Percentiles rank a stretch among this genome's conserved stretches.
These are phyloP conservation scores for Penicillium egyptiacum DNA, from an alignment of 495 filamentous ascomycete genomes.

Conservation along the genomic window DNA sequence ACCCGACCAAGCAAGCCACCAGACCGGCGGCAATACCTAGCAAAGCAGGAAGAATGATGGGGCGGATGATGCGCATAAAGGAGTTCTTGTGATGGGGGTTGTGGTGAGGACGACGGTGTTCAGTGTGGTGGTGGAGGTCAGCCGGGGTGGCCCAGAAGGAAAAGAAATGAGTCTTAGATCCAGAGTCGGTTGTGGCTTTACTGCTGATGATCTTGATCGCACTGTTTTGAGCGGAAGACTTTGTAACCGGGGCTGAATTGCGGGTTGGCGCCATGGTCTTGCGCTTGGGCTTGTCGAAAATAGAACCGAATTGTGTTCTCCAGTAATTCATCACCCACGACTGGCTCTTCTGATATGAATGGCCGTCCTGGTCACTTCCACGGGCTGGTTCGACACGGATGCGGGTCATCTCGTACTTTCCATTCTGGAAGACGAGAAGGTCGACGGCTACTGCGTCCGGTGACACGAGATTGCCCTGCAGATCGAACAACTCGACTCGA, in stretches of 20 bases:
- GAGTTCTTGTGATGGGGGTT: slow-evolving; percentile 22
- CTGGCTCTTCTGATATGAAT: slow-evolving; percentile 8
- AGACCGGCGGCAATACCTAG: slow-evolving; percentile 43
- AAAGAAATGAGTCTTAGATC: slow-evolving; percentile 18
- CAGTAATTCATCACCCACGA: slow-evolving; percentile 31
- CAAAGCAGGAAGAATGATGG: slow-evolving; percentile 39
- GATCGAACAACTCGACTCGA: slow-evolving; percentile 29
- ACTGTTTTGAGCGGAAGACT: not conserved
- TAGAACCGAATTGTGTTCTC: slow-evolving; percentile 21
- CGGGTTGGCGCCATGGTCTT: not conserved
- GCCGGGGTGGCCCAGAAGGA: slow-evolving; percentile 19
- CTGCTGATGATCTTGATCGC: not conserved
- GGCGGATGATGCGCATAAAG: slow-evolving; percentile 32
- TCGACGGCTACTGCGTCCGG: slow-evolving; percentile 22
- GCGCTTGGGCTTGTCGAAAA: slow-evolving; percentile 15
- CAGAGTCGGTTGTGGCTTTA: slow-evolving; percentile 3
- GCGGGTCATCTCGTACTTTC: slow-evolving; percentile 23
- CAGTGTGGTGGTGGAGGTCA: slow-evolving; percentile 9
- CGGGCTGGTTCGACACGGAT: slow-evolving; percentile 23
- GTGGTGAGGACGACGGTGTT: slow-evolving; percentile 15
- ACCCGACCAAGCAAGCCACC: slow-evolving; percentile 42
- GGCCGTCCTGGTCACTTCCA: slow-evolving; percentile 4
- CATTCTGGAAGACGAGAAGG: slow-evolving; percentile 20
- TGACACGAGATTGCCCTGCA: slow-evolving; percentile 24
- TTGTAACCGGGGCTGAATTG: no score